Base-by-base conservation (phyloP, 345 rosid genomes). In the Hibiscus trionum region DNA sequence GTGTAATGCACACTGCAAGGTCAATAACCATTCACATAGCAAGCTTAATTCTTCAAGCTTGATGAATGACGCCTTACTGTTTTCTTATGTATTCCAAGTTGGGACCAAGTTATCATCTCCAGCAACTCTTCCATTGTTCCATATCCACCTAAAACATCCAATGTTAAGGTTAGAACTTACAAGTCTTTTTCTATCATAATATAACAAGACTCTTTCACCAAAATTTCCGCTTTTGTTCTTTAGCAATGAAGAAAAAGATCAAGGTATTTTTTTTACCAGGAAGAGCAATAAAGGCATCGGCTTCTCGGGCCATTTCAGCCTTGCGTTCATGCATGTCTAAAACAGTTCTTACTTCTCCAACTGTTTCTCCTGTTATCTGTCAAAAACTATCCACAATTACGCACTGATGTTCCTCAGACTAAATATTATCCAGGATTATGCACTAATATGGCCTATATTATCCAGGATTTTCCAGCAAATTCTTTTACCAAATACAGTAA, bases 81-180 rank as follows among this genome's bases (percentile, higher is more conserved):
- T 83, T 94, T 94, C 83, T 85, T 84, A 66, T 93, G 98, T 73
- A 93, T 93, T 75, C 98, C 97, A 14, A 94, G 97, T 77, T 91
- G 98, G 65, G 97, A 80, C 98, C 98, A 94, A 26, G 97, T 90
- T 85, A 91, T 94, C 95, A 95, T 94, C 84, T 94, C 97, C 77
- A 94, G 66, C 75, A 89, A 72, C 79, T 94, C 97, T 82, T 94
- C 98, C 98, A 94, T 91, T 11, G 97, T 91, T 66, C 97, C 97
- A 82, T 91, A 94, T 77, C 98, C 98, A 31, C 97, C 97, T 94
- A 79, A 73, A 76, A 69, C 59, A 70, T 69, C 19, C 70, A 17
- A 67, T 72, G 60, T 59, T 26, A 71, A 44, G 63, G 50, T 44
- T 35, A 16, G 75, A 21, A 21, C 21, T 21, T 21, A 21, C 21